These are phyloP conservation scores for Nannochloropsis gaditana DNA, from an alignment of 108 stramenopile genomes.

Conservation along the genomic window DNA sequence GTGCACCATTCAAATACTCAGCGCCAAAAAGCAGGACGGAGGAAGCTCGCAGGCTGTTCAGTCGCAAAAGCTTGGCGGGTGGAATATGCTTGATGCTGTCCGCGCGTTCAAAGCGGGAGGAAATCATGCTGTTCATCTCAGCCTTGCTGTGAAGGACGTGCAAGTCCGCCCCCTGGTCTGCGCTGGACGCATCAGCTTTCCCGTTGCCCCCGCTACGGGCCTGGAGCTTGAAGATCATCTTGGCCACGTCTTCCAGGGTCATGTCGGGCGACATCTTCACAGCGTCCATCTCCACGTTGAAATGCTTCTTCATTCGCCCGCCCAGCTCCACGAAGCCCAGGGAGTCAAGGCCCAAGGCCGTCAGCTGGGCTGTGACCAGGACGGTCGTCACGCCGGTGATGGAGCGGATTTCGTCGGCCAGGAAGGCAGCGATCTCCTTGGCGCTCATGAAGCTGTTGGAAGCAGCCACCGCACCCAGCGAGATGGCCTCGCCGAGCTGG, in stretches of 20 bases:
- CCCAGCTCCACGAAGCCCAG: constrained; percentile 14
- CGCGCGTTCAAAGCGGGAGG: background rate
- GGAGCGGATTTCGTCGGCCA: background rate
- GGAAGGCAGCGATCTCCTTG: background rate
- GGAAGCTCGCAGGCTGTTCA: background rate
- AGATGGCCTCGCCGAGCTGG: background rate
- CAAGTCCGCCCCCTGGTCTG: background rate
- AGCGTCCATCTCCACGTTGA: background rate
- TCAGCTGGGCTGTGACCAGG: background rate
- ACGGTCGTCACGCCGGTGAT: background rate
- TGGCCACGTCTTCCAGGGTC: constrained; percentile 12
- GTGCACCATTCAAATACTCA: background rate
- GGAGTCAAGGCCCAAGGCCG: background rate
- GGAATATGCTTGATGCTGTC: background rate
- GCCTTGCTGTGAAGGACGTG: constrained; percentile 7
- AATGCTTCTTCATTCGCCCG: background rate
- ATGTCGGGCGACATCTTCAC: constrained; percentile 13
- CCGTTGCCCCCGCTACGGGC: background rate
- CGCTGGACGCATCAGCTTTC: background rate
- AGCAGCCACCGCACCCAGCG: background rate
- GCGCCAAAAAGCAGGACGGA: background rate
- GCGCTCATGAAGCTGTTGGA: background rate
- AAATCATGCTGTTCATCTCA: constrained; percentile 18
- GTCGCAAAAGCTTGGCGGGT: background rate
- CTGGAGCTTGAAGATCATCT: background rate